Evolutionary conservation across 441 rosid species (phyloP).

Genomic region (Theobroma grandiflorum): DNA sequence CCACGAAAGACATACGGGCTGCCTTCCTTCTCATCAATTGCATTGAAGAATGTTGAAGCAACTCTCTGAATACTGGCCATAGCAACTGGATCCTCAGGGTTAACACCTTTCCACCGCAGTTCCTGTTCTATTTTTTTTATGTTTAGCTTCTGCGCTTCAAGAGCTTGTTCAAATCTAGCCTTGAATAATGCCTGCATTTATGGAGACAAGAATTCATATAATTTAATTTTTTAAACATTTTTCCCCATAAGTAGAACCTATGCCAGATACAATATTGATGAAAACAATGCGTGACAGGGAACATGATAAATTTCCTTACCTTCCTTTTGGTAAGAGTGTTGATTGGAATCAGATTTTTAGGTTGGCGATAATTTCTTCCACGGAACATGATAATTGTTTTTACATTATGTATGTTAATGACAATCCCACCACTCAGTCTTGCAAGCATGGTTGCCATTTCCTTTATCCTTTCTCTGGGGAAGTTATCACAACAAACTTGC

Average conservation of each 20-base stretch:
- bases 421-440: constrained; percentile 92
- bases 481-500: constrained; percentile 95
- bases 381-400: constrained; percentile 97
- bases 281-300: constrained; percentile 6
- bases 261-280: constrained; percentile 12
- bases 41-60: constrained; percentile 95
- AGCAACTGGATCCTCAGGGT: constrained; percentile 99
- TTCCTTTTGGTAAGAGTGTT: constrained; percentile 96
- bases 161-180: constrained; percentile 99
- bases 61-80: constrained; percentile 99
- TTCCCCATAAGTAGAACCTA: neutral
- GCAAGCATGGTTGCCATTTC: constrained; percentile 95
- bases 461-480: constrained; percentile 91
- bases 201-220: constrained; percentile 25
- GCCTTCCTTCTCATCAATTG: constrained; percentile 94
- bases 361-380: constrained; percentile 98
- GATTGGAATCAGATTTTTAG: constrained; percentile 87
- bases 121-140: constrained; percentile 94
- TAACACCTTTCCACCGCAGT: constrained; percentile 83
- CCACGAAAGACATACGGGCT: constrained; percentile 89
- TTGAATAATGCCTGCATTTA: constrained; percentile 88
- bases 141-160: constrained; percentile 97
- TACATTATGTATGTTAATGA: constrained; percentile 82
- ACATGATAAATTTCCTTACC: constrained; percentile 46
- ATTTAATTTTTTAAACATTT: neutral